A percentile compares a stretch with the other conserved stretches of the same genome.
phyloP scores from a whole-genome alignment of 1,284 basidiomycete genomes.

The Trametes pubescens region DNA sequence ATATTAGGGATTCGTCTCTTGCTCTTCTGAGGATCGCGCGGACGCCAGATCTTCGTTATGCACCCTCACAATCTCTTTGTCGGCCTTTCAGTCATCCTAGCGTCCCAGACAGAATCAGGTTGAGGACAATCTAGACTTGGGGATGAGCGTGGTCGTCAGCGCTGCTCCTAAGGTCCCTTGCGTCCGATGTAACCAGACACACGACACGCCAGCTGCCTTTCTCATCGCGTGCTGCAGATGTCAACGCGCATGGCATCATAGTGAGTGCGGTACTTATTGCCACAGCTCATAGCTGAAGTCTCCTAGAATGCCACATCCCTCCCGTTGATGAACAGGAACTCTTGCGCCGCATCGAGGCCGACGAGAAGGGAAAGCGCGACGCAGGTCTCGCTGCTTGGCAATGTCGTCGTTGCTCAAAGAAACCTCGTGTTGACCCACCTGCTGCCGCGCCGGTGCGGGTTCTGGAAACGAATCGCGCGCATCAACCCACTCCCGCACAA shows the following conservation, averaged over 20 bases:
- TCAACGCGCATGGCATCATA: conserved; percentile 36
- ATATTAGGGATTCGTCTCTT: too few species aligned
- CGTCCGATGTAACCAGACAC: conserved; percentile 27
- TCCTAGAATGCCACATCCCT: conserved; percentile 36
- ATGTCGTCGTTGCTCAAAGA: conserved; percentile 28
- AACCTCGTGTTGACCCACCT: conserved; percentile 10
- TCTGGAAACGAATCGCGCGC: not conserved
- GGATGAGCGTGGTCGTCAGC: conserved; percentile 11
- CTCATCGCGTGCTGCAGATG: conserved; percentile 35
- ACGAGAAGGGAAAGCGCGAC: conserved; percentile 22
- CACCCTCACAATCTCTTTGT: too few species aligned
- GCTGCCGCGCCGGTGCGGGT: not conserved
- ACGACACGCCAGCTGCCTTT: conserved; percentile 28
- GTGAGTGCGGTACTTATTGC: conserved; percentile 16
- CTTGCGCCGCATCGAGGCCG: conserved; percentile 22
- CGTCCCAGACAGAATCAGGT: not conserved
- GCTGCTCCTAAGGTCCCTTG: conserved; percentile 17
- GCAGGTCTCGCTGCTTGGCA: conserved; percentile 25
- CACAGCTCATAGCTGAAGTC: not conserved
- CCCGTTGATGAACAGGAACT: conserved; percentile 29
- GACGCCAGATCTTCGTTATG: too few species aligned
- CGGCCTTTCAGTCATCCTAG: not conserved
- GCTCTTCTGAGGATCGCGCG: too few species aligned
- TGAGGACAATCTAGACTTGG: too few species aligned
- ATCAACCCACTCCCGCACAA: not conserved